These are phyloP conservation scores for Ceratobasidium sp. DNA, from an alignment of 1,284 basidiomycete genomes.

Conservation along the genomic window DNA sequence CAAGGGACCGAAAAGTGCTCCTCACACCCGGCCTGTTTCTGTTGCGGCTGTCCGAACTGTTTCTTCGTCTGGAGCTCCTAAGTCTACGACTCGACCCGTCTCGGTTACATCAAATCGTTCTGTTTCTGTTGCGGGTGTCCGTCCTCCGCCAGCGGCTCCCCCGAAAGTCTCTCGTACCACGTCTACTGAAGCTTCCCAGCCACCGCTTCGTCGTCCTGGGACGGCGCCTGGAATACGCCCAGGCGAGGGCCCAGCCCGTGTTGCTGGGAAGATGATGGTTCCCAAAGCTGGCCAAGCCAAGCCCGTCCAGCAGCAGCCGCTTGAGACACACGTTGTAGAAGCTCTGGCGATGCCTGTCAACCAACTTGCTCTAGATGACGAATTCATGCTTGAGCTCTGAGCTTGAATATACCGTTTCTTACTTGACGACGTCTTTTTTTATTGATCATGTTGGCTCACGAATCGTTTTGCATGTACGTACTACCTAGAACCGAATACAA, in stretches of 20 bases:
- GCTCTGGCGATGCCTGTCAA: constrained; percentile 14
- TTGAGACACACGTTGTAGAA: constrained; percentile 35
- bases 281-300: constrained; percentile 25
- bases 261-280: constrained; percentile 30
- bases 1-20: constrained; percentile 9
- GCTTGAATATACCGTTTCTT: background rate
- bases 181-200: background rate
- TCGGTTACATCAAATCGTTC: constrained; percentile 14
- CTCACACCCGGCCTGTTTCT: constrained; percentile 22
- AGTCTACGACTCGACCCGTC: constrained; percentile 4
- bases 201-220: constrained; percentile 4
- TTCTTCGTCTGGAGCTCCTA: constrained; percentile 16
- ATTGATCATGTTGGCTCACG: background rate
- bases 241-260: constrained; percentile 14
- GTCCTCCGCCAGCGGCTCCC: constrained; percentile 9
- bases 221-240: constrained; percentile 30
- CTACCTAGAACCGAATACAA: background rate
- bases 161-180: background rate
- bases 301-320: background rate
- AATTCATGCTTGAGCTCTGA: constrained; percentile 42
- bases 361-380: constrained; percentile 30
- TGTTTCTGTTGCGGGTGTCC: background rate
- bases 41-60: constrained; percentile 27
- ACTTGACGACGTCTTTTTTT: constrained; percentile 12
- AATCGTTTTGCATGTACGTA: constrained; percentile 16